A percentile compares a stretch with the other conserved stretches of the same genome.
Conservation (phyloP, 352 stramenopile species). For the Phytophthora fragariaefolia region DNA sequence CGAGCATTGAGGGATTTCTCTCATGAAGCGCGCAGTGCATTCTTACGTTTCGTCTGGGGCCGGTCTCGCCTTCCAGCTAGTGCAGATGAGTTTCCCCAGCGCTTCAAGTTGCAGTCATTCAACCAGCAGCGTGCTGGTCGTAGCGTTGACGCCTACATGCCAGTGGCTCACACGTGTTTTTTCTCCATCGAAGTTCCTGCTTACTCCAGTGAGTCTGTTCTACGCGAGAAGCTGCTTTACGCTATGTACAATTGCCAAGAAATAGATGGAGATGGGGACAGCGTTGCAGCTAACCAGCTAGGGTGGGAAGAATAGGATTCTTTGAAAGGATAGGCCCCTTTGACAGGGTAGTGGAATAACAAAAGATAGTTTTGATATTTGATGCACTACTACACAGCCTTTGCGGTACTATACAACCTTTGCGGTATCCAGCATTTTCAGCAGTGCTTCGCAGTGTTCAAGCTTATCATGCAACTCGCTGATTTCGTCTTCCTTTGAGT, state of each 20-base stretch:
- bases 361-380: slow-evolving; percentile 23
- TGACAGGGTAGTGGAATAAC: no score
- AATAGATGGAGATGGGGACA: slow-evolving; percentile 91
- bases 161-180: slow-evolving; percentile 99
- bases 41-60: slow-evolving; percentile 93
- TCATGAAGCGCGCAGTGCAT: slow-evolving; percentile 85
- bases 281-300: slow-evolving; percentile 79
- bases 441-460: slow-evolving; percentile 25
- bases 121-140: slow-evolving; percentile 57
- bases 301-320: slow-evolving; percentile 76
- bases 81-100: slow-evolving; percentile 87
- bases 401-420: slow-evolving; percentile 27
- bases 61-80: slow-evolving; percentile 85
- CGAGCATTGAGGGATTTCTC: slow-evolving; percentile 74
- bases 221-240: slow-evolving; percentile 86
- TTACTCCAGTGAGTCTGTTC: slow-evolving; percentile 89
- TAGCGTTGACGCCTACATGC: slow-evolving; percentile 89
- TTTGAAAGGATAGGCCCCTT: background rate
- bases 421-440: slow-evolving; percentile 17
- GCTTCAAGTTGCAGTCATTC: slow-evolving; percentile 93
- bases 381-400: slow-evolving; percentile 27
- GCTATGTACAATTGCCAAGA: slow-evolving; percentile 95
- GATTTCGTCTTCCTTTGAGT: slow-evolving; percentile 38
- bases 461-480: slow-evolving; percentile 33
- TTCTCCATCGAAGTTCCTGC: slow-evolving; percentile 96